Evolutionary conservation across 108 stramenopile genomes (phyloP).

Genomic region (Skeletonema potamos): DNA sequence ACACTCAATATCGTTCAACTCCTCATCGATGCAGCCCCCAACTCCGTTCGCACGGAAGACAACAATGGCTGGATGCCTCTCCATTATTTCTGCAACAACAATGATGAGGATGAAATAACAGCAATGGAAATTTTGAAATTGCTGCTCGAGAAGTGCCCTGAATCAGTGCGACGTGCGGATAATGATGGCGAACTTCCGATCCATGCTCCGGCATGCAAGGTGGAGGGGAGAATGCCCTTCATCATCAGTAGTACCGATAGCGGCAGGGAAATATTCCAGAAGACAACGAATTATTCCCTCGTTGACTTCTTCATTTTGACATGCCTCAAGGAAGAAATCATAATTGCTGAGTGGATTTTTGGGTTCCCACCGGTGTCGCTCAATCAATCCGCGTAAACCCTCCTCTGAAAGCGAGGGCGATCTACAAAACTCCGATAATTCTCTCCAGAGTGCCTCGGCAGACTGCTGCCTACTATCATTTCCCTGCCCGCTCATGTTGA

Average conservation of each 20-base stretch:
- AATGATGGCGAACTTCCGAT: neutral
- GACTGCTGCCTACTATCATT: too few species aligned
- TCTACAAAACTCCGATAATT: neutral
- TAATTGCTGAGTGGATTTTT: neutral
- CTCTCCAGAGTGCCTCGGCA: too few species aligned
- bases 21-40: constrained; percentile 6
- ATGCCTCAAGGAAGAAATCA: neutral
- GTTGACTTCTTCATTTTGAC: neutral
- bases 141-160: neutral
- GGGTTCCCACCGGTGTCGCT: neutral
- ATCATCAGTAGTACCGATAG: too few species aligned
- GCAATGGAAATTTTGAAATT: neutral
- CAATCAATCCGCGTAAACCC: neutral
- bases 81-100: neutral
- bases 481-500: too few species aligned
- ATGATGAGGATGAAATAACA: neutral
- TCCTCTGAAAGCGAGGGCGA: neutral
- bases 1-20: neutral
- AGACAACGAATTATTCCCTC: constrained; percentile 5
- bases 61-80: neutral
- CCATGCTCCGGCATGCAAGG: neutral
- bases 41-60: neutral
- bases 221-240: too few species aligned
- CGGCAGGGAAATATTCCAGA: neutral
- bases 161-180: neutral